phyloP scores from a whole-genome alignment of 2,329 filamentous ascomycete genomes.

The Epichloe gansuensis region DNA sequence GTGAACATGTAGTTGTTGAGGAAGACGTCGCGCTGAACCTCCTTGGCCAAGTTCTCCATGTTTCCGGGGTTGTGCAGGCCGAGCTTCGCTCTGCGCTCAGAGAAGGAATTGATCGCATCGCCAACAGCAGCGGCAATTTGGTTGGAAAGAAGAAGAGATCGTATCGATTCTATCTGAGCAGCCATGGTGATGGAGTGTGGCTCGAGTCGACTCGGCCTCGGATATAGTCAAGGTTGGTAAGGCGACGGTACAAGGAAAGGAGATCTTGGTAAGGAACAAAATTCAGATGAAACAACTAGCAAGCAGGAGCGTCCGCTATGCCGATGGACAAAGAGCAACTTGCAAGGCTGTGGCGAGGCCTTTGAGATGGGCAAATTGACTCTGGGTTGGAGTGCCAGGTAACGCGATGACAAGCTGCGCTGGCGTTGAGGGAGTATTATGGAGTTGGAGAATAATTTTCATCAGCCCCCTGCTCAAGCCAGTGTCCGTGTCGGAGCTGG shows the following conservation, averaged over 20 bases:
- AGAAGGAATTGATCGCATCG: conserved; percentile 71
- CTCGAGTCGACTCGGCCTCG: conserved; percentile 15
- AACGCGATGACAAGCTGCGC: conserved; percentile 19
- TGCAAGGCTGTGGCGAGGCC: conserved; percentile 12
- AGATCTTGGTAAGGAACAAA: not conserved
- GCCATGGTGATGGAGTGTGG: conserved; percentile 32
- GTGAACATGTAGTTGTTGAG: conserved; percentile 96
- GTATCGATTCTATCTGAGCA: conserved; percentile 37
- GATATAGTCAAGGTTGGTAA: not conserved
- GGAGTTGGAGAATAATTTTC: conserved; percentile 24
- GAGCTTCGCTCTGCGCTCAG: conserved; percentile 73
- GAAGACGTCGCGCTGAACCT: conserved; percentile 93
- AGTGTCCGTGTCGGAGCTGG: not conserved
- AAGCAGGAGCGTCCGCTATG: conserved; percentile 3
- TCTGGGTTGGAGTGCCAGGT: conserved; percentile 16
- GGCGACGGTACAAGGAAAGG: not conserved
- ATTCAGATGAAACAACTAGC: not conserved
- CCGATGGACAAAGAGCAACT: conserved; percentile 6
- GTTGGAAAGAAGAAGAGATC: conserved; percentile 60
- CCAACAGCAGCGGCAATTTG: conserved; percentile 54
- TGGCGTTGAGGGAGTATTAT: conserved; percentile 10
- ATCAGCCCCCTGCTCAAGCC: conserved; percentile 9
- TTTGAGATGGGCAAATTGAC: conserved; percentile 12
- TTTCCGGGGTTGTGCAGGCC: conserved; percentile 87
- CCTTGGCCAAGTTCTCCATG: conserved; percentile 76